Evolutionary conservation across 805 yeast genomes (phyloP), one percentile per base, ranked within the genome.

Genomic region (Cyberlindnera saturnus): DNA sequence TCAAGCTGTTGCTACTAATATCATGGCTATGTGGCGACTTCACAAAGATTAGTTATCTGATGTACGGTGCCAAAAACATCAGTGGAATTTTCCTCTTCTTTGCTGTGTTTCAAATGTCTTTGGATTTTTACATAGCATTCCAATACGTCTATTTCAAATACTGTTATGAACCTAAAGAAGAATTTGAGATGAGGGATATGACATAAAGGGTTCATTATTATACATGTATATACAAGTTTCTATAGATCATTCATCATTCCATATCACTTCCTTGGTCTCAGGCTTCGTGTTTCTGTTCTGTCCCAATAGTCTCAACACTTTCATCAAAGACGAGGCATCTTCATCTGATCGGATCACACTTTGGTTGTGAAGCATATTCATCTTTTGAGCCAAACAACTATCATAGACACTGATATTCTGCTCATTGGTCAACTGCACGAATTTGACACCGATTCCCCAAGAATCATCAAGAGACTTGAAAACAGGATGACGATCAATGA

Each of bases 21-120:
- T 82, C 90, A 55, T 89, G 97, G 97, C 67, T 89, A 5, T 82
- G 91, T 46, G 96, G 96, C 44, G 97, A 89, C 64, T 67, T 82
- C 34, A 74, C 87, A 32, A 90, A 90, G 60, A 75, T 87, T 19
- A 69, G 81, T 41, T 86, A 86, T 56, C 66, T 86, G 41, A 53
- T 85, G n/a, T 85, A 73, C 61, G 95, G 95, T 14, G 84, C 93
- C 1, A 74, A 74, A 42, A 74, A 85, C 51, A 75, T 86, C 26
- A 81, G 89, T 3, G 52, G 65, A 6, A 67, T 85, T 6, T 86
- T 86, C 59, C 70, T 84, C 8, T 56, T 77, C 38, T 88, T 88
- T 44, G 93, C 86, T 0, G 62, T 82, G 35, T 83, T 86, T 60
- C 96, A 87, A 65, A 84, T 85, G 81, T 57, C 74, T 18, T 68